A percentile compares a stretch with the other conserved stretches of the same genome.
phyloP scores from a whole-genome alignment of 805 yeast genomes.

The Spencermartinsiella europaea region DNA sequence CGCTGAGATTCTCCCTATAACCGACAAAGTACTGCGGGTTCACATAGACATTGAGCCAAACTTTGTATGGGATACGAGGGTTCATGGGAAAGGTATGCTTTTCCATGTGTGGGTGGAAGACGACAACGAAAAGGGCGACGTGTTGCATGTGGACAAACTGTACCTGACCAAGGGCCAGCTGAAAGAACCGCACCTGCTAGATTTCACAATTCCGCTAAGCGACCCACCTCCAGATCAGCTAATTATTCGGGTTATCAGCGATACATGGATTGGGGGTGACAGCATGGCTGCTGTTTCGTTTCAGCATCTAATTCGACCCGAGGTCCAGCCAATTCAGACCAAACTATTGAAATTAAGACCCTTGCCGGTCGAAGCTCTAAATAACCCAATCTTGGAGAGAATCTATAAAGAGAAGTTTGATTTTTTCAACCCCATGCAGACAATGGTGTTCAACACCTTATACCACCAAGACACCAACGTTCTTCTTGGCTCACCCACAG shows the following conservation, averaged over 20 bases:
- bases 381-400: slow-evolving; percentile 57
- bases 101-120: slow-evolving; percentile 95
- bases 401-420: slow-evolving; percentile 66
- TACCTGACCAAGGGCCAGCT: slow-evolving; percentile 57
- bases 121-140: slow-evolving; percentile 65
- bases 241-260: slow-evolving; percentile 72
- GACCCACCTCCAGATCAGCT: slow-evolving; percentile 91
- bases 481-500: slow-evolving; percentile 96
- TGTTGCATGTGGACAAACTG: slow-evolving; percentile 79
- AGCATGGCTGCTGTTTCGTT: slow-evolving; percentile 72
- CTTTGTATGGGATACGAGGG: slow-evolving; percentile 76
- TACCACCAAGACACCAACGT: slow-evolving; percentile 75
- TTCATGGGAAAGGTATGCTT: slow-evolving; percentile 78
- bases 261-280: slow-evolving; percentile 86
- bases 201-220: slow-evolving; percentile 84
- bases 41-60: slow-evolving; percentile 67
- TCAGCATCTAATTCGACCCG: slow-evolving; percentile 84
- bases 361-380: slow-evolving; percentile 74
- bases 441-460: slow-evolving; percentile 88
- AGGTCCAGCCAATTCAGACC: slow-evolving; percentile 80
- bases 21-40: slow-evolving; percentile 78
- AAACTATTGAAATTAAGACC: slow-evolving; percentile 78
- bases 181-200: slow-evolving; percentile 60
- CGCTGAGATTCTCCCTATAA: slow-evolving; percentile 84
- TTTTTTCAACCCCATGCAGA: slow-evolving; percentile 97